Evolutionary conservation across 306 rosid species (phyloP).

Genomic region (Ochetophila trinervis): DNA sequence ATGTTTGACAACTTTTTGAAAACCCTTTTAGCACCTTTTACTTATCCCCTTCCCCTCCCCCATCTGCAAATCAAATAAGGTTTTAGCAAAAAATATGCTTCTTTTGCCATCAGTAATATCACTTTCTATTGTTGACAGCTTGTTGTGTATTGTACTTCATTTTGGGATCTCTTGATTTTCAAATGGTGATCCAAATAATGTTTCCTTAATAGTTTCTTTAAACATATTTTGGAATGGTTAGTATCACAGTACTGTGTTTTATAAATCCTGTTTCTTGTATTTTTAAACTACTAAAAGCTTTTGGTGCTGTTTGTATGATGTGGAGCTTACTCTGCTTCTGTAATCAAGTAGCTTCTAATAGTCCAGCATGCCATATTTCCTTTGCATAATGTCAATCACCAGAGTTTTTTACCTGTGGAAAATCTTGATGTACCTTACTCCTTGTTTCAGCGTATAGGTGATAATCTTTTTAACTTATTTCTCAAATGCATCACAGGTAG

Average conservation of each 20-base stretch:
- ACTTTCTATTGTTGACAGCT: neutral
- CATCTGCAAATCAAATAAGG: neutral
- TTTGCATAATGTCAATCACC: neutral
- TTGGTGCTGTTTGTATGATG: neutral
- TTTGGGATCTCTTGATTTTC: neutral
- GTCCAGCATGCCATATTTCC: neutral
- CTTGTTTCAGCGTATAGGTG: neutral
- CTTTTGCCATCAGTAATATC: neutral
- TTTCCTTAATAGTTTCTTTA: slow-evolving; percentile 3
- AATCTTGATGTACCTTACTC: neutral
- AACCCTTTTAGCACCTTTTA: neutral
- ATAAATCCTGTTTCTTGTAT: neutral
- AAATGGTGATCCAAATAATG: slow-evolving; percentile 1
- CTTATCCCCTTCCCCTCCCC: neutral
- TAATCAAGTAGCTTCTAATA: neutral
- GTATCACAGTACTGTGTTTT: no score
- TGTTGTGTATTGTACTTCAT: neutral
- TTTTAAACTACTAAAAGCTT: neutral
- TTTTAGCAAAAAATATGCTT: neutral
- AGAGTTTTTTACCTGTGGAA: neutral
- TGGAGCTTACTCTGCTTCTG: neutral
- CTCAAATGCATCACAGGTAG: slow-evolving; percentile 51
- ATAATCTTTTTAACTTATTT: neutral
- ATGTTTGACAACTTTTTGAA: neutral
- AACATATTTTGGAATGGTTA: neutral